Evolutionary conservation across 139 green algal genomes (phyloP), one percentile per base, ranked within the genome.

Genomic region (Dunaliella primolecta): DNA sequence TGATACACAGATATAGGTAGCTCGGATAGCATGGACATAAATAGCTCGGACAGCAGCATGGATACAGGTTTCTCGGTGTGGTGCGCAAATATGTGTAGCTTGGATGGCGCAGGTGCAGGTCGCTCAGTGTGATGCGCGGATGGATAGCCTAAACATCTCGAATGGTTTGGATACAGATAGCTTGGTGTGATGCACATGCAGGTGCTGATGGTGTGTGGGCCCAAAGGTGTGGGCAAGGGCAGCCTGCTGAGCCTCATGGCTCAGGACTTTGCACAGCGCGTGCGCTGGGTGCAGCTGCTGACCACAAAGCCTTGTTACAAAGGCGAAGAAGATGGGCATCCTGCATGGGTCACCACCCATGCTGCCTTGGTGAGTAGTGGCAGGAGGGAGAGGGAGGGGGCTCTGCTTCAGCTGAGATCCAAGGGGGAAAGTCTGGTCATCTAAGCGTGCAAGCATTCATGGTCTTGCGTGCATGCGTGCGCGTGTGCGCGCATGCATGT

Each of bases 141-240:
- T 27, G 55, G 30, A 30, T 57, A 30, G 15, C 35, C 55, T 2
- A 30, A 32, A 31, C 27, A 31, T 32, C 24, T 35, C 79, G 76
- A 11, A 75, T 83, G 34, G 36, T 20, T 32, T 23, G 15, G 15
- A n/a, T 75, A 31, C 30, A 11, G 20, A 25, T 31, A 31, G n/a
- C n/a, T 30, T 75, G 36, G 30, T 25, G 21, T 57, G 36, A 30
- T 34, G 7, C 35, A 25, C 29, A 7, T 85, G 83, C 87, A 91
- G 83, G 46, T 93, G 37, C 84, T 93, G 85, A 80, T 89, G 30
- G 46, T 94, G 33, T 84, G 80, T 15, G 91, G 91, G 1, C 88
- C 90, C 0, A 36, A 36, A 0, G 89, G 85, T 20, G 81, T 76
- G 0, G 91, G 91, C 84, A 91, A 93, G 81, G 82, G 3, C 38